Base-by-base conservation (phyloP, 108 stramenopile species). In the Cyclotella distinguenda region DNA sequence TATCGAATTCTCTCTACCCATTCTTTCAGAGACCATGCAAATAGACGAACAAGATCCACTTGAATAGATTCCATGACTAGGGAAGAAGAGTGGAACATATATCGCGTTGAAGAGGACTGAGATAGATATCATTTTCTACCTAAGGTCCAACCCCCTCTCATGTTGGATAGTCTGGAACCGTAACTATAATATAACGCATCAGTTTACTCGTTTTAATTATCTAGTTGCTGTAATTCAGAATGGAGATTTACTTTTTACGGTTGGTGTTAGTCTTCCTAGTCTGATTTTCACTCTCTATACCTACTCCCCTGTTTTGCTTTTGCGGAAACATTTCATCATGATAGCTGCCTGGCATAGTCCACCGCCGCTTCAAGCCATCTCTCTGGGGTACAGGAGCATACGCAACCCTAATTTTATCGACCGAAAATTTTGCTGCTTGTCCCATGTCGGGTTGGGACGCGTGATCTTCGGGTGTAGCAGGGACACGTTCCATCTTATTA, bases 341-440 rank as follows among this genome's bases (percentile, higher is more conserved):
- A 46, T 35, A 57, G 60, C 76, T 30, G 43, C 47, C 48, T 74
- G 86, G 76, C 82, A 74, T 74, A 18, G 43, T 76, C 91, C 91
- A 92, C 31, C 91, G 82, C 31, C 88, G 75, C 45, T 87, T 92
- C 66, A 92, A 56, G 10, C 91, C 91, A 30, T 64, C 68, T n/a
- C 69, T 78, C 60, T 92, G 91, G 1, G 87, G 81, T 21, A 92
- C 66, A 30, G 60, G 74, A 8, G 79, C 49, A 69, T 92, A 92
- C 25, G 90, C 84, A 35, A 73, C 56, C 26, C 85, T 74, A 22
- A 81, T 60, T 18, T 52, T 50, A n/a, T 74, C 84, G 11, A 64
- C 65, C 6, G 50, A 13, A n/a, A 64, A 64, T 38, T 74, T 74
- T 2, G 23, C 48, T 18, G 48, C 39, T 28, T 60, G 33, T 13